phyloP scores from a whole-genome alignment of 2,329 filamentous ascomycete species.

The Stachybotrys elegans region DNA sequence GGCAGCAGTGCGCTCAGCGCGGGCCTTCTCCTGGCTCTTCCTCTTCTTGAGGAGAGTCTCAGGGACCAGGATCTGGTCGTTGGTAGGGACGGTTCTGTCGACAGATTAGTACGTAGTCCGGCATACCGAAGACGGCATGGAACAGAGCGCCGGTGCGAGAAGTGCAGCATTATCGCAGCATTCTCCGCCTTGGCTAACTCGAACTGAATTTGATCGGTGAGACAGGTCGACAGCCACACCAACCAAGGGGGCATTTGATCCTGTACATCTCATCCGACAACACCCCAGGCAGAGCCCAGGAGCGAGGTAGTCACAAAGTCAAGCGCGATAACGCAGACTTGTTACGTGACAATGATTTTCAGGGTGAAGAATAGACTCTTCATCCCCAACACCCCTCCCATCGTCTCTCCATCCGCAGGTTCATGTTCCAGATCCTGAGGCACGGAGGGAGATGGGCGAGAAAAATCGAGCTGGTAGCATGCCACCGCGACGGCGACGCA shows the following conservation, averaged over 20 bases:
- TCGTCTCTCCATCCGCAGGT: slow-evolving; percentile 54
- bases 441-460: slow-evolving; percentile 56
- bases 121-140: slow-evolving; percentile 51
- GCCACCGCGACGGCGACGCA: slow-evolving; percentile 31
- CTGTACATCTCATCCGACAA: slow-evolving; percentile 66
- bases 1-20: slow-evolving; percentile 78
- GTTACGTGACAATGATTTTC: slow-evolving; percentile 64
- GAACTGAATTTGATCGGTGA: slow-evolving; percentile 80
- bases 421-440: slow-evolving; percentile 36
- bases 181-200: slow-evolving; percentile 88
- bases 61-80: slow-evolving; percentile 94
- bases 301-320: slow-evolving; percentile 34
- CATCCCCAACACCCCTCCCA: slow-evolving; percentile 72
- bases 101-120: slow-evolving; percentile 77
- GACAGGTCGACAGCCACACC: slow-evolving; percentile 21
- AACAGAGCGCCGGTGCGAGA: slow-evolving; percentile 79
- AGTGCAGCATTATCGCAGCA: slow-evolving; percentile 88
- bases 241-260: no score
- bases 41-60: slow-evolving; percentile 99
- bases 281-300: slow-evolving; percentile 49
- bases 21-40: slow-evolving; percentile 99
- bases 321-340: slow-evolving; percentile 13
- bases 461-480: slow-evolving; percentile 73
- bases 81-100: slow-evolving; percentile 79
- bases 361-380: slow-evolving; percentile 65